Conservation (phyloP, 208 protist species). For the Acanthamoeba triangularis region DNA sequence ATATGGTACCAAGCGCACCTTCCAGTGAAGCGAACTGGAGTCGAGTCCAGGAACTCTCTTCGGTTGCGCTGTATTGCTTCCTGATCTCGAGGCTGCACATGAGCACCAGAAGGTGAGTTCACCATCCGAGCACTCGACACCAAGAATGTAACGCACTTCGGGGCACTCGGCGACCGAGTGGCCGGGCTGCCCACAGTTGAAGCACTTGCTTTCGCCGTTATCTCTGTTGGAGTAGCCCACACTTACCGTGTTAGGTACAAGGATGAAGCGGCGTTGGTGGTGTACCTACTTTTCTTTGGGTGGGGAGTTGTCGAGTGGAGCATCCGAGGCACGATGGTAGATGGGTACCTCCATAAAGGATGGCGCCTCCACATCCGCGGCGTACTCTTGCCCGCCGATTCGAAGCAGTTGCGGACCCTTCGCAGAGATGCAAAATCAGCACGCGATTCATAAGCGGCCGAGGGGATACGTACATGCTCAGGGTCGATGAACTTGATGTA, state of each 20-base stretch:
- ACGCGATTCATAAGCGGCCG: neutral
- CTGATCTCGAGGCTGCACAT: neutral
- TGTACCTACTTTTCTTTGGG: neutral
- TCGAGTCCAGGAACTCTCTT: neutral
- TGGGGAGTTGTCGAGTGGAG: neutral
- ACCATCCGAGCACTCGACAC: neutral
- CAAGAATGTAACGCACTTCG: neutral
- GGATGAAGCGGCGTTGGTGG: neutral
- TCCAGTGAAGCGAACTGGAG: neutral
- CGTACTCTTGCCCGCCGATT: neutral
- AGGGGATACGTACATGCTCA: neutral
- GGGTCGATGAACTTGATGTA: slow-evolving; percentile 45
- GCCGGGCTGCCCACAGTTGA: slow-evolving; percentile 23
- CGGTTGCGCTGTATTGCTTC: neutral
- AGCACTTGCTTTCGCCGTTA: neutral
- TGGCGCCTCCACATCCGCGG: neutral
- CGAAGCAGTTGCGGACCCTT: slow-evolving; percentile 26
- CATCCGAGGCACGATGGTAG: neutral
- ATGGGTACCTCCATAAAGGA: slow-evolving; percentile 11
- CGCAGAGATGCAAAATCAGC: neutral
- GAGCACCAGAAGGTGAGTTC: neutral
- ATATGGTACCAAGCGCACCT: neutral
- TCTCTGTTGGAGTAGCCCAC: neutral
- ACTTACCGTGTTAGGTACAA: neutral
- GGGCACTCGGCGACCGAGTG: slow-evolving; percentile 23